Conservation (phyloP, 331 rosid species). For the Cucumis variabilis region DNA sequence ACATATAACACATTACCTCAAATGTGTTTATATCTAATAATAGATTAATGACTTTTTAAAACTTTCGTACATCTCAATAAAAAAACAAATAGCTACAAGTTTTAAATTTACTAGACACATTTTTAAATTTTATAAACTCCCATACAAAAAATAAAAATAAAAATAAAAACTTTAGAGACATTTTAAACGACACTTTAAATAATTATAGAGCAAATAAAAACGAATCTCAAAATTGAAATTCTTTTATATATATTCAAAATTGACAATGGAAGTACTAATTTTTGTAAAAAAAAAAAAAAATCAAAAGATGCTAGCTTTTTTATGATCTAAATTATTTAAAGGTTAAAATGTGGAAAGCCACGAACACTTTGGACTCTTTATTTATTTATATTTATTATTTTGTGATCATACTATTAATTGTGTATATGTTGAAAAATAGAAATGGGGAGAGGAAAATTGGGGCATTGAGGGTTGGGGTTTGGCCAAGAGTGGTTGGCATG, state of each 20-base stretch:
- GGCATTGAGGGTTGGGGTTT: not conserved
- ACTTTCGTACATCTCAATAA: too few species aligned
- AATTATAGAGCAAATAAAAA: not conserved
- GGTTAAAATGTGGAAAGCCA: not conserved
- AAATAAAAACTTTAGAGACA: not conserved
- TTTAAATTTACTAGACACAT: too few species aligned
- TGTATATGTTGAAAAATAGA: not conserved
- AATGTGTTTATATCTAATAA: too few species aligned
- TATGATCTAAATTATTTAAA: not conserved
- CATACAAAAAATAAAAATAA: too few species aligned
- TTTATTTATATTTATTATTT: too few species aligned
- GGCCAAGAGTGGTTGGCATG: constrained; percentile 26
- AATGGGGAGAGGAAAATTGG: not conserved
- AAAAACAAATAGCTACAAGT: too few species aligned
- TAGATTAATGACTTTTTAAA: too few species aligned
- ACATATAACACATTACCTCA: too few species aligned
- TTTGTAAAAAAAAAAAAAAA: too few species aligned
- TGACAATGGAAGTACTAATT: not conserved
- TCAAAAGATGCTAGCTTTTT: not conserved
- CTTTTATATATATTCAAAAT: not conserved
- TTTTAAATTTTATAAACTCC: too few species aligned
- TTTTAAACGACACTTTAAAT: too few species aligned
- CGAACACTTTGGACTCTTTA: not conserved
- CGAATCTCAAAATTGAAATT: not conserved
- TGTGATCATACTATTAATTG: not conserved